Evolutionary conservation across 306 rosid species (phyloP), one percentile per base, ranked within the genome.

Genomic region (Corylus heterophylla): DNA sequence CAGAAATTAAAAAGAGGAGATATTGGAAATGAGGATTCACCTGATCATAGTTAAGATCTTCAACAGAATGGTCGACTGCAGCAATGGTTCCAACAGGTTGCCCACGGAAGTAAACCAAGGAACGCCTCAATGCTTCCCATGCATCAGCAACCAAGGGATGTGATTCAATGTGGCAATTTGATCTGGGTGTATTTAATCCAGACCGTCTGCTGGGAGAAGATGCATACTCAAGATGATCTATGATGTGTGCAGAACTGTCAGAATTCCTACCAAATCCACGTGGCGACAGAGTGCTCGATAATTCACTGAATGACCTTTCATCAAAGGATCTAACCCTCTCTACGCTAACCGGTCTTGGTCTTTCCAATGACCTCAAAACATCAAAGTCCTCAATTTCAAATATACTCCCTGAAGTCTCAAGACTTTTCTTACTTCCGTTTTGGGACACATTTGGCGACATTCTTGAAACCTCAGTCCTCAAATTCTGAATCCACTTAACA

Each of bases 41-140:
- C 86, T 83, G 86, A 83, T 83, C 86, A 69, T 83, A 78, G 73
- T 83, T 83, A 14, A 83, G 80, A 17, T 78, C 79, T 62, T 83
- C 86, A 6, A 20, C 83, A 27, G 83, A 78, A 61, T 61, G 71
- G 74, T 83, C 86, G 0, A 83, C 39, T 0, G 83, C 86, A 12
- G 86, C 86, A 0, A 83, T 68, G 4, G 86, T 83, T 7, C 83
- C 83, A 8, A 83, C 83, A 44, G 86, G 80, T 7, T 74, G 83
- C 67, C 76, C 74, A 0, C 83, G 83, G 44, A 78, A 83, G 68
- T 78, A 56, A 45, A 78, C 83, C 27, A 78, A 48, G 0, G 86
- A 78, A 29, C 77, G 83, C 20, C 86, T 59, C 80, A 83, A 20
- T 29, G 70, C 37, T 51, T 83, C 86, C 86, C 86, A 83, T 17